Base-by-base conservation (phyloP, 306 rosid species). In the Citrullus mucosospermus region DNA sequence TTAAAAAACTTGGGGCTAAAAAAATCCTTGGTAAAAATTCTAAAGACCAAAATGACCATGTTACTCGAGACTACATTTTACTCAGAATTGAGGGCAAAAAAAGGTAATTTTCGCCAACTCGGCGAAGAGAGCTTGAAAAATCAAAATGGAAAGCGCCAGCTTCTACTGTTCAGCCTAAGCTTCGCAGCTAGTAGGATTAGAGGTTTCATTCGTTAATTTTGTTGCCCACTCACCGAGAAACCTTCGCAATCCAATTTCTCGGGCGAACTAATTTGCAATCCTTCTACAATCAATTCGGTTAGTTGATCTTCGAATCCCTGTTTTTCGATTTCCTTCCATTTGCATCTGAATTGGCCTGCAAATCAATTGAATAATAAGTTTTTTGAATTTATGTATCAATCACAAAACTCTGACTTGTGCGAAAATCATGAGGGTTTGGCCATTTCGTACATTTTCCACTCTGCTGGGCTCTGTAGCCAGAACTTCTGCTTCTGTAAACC, bases 401-500 rank as follows among this genome's bases (percentile, higher is more conserved):
- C 44, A 9, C 48, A 6, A 17, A 38, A 30, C 48, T 7, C 22
- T 34, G 25, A 34, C 18, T 51, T 39, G 18, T 57, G 32, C n/a
- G 17, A 75, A 50, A 78, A 55, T 50, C 20, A 81, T 81, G 82
- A 76, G 70, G 18, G 15, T 56, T 12, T 13, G 76, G 78, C 43
- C 60, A 30, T 54, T 53, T 74, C 87, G 83, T 80, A 85, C 73
- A 78, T 83, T 93, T 76, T 88, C 88, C 6, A 70, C 87, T 75
- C 68, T 78, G 44, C 58, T 79, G 12, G 67, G 16, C 78, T 78
- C 84, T 20, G 77, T 81, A 18, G 58, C 83, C 9, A 81, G 76
- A 72, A 83, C 75, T 38, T 75, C 53, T 57, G 54, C 66, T 51
- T 60, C 78, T 73, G 32, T 17, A 34, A 55, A 80, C 73, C 83